These are phyloP conservation scores for Sphagnum tenellum DNA, from an alignment of 225 moss, liverwort and hornwort genomes.

Conservation along the genomic window DNA sequence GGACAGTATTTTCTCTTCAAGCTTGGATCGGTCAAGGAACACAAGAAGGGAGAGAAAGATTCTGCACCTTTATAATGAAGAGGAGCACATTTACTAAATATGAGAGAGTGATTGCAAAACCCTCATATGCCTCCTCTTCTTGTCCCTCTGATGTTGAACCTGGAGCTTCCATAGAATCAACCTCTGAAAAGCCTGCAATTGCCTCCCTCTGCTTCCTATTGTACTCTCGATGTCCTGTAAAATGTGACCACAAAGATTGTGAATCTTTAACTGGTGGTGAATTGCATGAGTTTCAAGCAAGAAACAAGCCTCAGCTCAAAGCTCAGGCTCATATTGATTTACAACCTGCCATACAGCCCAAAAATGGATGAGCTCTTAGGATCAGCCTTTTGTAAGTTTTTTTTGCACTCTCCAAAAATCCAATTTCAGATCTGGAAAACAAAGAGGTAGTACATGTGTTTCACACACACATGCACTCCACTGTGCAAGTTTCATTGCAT, in stretches of 20 bases:
- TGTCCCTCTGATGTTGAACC: neutral
- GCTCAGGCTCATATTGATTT: neutral
- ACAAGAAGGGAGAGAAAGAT: no score
- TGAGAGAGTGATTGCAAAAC: slow-evolving; percentile 44
- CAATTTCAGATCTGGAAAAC: no score
- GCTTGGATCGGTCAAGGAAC: no score
- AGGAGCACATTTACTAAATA: slow-evolving; percentile 48
- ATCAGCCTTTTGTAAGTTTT: neutral
- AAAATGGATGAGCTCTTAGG: neutral
- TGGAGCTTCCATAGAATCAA: slow-evolving; percentile 31
- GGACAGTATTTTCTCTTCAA: no score
- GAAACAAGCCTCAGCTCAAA: no score
- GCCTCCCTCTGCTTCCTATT: slow-evolving; percentile 57
- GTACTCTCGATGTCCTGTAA: slow-evolving; percentile 41
- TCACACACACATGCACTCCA: no score
- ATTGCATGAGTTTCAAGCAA: no score
- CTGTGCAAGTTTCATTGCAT: no score
- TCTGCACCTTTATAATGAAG: slow-evolving; percentile 41
- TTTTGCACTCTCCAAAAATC: neutral
- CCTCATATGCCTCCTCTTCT: slow-evolving; percentile 22
- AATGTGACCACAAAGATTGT: neutral
- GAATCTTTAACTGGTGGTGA: neutral
- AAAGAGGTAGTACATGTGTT: no score
- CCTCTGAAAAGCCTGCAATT: slow-evolving; percentile 41
- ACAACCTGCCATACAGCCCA: neutral